Evolutionary conservation across 179 eudicot species (phyloP).

Genomic region (Amaranthus tricolor): DNA sequence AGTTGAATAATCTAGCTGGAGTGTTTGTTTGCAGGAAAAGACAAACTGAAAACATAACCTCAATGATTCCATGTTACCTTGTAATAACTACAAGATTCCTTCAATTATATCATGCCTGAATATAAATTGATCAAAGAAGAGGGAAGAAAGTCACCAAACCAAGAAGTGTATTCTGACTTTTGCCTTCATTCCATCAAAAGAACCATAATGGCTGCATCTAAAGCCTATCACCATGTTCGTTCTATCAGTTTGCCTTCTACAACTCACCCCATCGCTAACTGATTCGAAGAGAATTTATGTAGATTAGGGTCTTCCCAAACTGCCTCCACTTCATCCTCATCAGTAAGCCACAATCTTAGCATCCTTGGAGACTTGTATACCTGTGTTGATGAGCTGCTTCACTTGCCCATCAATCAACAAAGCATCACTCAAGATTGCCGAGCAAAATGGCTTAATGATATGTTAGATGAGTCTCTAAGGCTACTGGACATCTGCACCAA

Average conservation of each 20-base stretch:
- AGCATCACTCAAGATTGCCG: constrained; percentile 13
- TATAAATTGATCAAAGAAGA: constrained; percentile 16
- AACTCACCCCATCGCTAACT: constrained; percentile 30
- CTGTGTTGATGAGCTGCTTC: constrained; percentile 32
- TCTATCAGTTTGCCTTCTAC: constrained; percentile 43
- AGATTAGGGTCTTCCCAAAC: constrained; percentile 34
- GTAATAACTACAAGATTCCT: constrained; percentile 22
- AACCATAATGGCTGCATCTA: constrained; percentile 30
- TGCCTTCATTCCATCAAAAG: not conserved
- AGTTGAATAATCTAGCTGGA: constrained; percentile 19
- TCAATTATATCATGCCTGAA: constrained; percentile 16
- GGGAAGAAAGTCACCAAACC: constrained; percentile 20
- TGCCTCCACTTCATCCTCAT: constrained; percentile 33
- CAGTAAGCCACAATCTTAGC: constrained; percentile 24
- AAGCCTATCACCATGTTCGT: constrained; percentile 24
- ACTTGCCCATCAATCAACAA: constrained; percentile 34
- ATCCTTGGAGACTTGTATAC: constrained; percentile 34
- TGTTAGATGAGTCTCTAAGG: constrained; percentile 34
- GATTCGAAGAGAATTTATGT: constrained; percentile 30
- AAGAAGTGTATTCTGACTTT: constrained; percentile 17
- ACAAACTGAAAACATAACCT: constrained; percentile 27
- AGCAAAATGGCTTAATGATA: constrained; percentile 24
- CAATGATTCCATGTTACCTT: not conserved
- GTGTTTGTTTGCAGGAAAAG: constrained; percentile 19
- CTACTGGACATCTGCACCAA: constrained; percentile 39